Conservation (phyloP, 257 asterid genomes). For the Penstemon barbatus region DNA sequence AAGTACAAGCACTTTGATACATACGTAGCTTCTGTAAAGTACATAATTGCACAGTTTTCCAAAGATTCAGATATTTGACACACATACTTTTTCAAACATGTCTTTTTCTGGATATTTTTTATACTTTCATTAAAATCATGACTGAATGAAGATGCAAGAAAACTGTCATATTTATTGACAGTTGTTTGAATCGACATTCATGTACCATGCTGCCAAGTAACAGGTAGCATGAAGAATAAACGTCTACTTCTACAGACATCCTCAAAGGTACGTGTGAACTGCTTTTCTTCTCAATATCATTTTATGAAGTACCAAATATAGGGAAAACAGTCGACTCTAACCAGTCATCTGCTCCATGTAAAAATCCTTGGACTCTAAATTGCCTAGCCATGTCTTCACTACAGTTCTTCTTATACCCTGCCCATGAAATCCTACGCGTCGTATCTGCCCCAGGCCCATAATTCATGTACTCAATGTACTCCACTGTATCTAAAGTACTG, state of each 20-base stretch:
- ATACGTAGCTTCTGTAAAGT: no score
- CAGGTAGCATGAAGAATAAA: not conserved
- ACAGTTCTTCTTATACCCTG: conserved; percentile 51
- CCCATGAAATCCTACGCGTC: conserved; percentile 49
- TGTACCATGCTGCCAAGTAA: not conserved
- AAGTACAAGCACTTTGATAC: no score
- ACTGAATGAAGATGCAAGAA: not conserved
- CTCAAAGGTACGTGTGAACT: not conserved
- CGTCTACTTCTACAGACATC: not conserved
- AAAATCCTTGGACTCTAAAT: conserved; percentile 45
- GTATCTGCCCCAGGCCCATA: conserved; percentile 64
- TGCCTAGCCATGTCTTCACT: conserved; percentile 45
- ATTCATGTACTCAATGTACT: conserved; percentile 66
- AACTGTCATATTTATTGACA: not conserved
- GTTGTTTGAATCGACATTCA: not conserved
- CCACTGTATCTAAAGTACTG: conserved; percentile 48
- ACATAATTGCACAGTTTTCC: no score
- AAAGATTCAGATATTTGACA: no score
- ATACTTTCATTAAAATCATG: not conserved
- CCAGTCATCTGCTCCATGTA: conserved; percentile 61
- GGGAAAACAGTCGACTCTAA: conserved; percentile 43
- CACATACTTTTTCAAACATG: no score
- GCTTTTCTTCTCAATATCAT: not conserved
- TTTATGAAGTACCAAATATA: conserved; percentile 21
- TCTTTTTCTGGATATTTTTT: not conserved